phyloP scores from a whole-genome alignment of 768 basidiomycete species.

The Chalciporus chontae region DNA sequence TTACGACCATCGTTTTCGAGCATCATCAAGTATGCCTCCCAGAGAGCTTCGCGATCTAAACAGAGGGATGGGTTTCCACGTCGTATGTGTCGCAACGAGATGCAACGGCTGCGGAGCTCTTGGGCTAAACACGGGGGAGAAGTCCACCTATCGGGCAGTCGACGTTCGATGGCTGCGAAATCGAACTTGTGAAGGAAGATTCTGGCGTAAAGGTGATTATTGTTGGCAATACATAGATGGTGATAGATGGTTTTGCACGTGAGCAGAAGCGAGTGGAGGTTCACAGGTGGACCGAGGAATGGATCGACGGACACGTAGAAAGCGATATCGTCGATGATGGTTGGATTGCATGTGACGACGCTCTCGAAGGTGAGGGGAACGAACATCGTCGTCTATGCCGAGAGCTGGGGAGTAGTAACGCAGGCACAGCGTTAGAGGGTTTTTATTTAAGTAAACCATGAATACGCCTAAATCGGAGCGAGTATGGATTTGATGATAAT shows the following conservation, averaged over 20 bases:
- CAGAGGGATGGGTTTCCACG: slow-evolving; percentile 10
- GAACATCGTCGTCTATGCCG: neutral
- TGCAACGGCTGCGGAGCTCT: slow-evolving; percentile 44
- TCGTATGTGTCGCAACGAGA: slow-evolving; percentile 41
- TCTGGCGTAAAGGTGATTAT: slow-evolving; percentile 39
- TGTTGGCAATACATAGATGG: slow-evolving; percentile 34
- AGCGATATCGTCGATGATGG: slow-evolving; percentile 39
- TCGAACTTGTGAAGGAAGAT: slow-evolving; percentile 49
- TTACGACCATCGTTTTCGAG: slow-evolving; percentile 51
- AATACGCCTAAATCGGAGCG: slow-evolving; percentile 28
- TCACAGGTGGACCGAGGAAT: slow-evolving; percentile 43
- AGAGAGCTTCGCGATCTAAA: slow-evolving; percentile 41
- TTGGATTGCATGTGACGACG: slow-evolving; percentile 14
- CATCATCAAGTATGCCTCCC: slow-evolving; percentile 54
- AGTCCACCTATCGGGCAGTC: slow-evolving; percentile 36
- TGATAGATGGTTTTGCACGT: slow-evolving; percentile 36
- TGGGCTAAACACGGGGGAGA: slow-evolving; percentile 35
- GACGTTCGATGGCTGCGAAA: slow-evolving; percentile 35
- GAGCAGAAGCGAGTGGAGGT: slow-evolving; percentile 37
- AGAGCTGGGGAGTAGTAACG: neutral
- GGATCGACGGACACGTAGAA: slow-evolving; percentile 36
- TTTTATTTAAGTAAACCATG: slow-evolving; percentile 26
- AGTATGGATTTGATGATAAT: slow-evolving; percentile 35
- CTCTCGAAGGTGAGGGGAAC: slow-evolving; percentile 16
- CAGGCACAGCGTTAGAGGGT: slow-evolving; percentile 12